These are phyloP conservation scores for Chaetomium strumarium DNA, from an alignment of 2,329 filamentous ascomycete genomes.

Conservation along the genomic window DNA sequence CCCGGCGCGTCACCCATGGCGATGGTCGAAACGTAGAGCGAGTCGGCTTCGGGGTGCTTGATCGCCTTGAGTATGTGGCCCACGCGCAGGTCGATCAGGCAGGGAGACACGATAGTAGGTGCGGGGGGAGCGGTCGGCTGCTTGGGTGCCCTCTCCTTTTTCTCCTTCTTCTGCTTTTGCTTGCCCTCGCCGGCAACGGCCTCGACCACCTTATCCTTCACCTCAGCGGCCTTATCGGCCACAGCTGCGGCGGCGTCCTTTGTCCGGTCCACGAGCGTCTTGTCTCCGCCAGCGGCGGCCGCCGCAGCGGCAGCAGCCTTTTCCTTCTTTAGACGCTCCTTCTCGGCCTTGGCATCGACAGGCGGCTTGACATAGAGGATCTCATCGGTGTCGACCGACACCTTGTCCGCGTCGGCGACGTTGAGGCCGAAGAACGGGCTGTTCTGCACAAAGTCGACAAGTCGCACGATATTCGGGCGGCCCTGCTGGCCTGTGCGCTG, in stretches of 20 bases:
- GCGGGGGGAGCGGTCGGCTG: constrained; percentile 62
- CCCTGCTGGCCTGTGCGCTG: constrained; percentile 86
- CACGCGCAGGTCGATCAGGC: constrained; percentile 88
- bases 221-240: constrained; percentile 42
- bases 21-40: constrained; percentile 90
- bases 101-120: constrained; percentile 73
- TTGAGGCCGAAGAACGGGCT: constrained; percentile 66
- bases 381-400: constrained; percentile 71
- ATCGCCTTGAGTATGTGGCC: constrained; percentile 95
- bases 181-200: constrained; percentile 32
- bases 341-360: constrained; percentile 87
- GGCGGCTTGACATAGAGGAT: constrained; percentile 84
- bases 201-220: constrained; percentile 44
- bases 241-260: constrained; percentile 52
- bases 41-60: constrained; percentile 95
- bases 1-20: constrained; percentile 84
- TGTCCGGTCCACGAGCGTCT: constrained; percentile 52
- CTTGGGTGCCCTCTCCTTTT: constrained; percentile 84
- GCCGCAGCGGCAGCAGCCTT: constrained; percentile 65
- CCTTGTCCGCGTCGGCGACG: constrained; percentile 66
- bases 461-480: constrained; percentile 84
- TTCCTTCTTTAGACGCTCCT: constrained; percentile 94
- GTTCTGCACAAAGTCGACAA: constrained; percentile 93
- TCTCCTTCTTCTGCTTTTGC: constrained; percentile 86
- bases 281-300: constrained; percentile 38